These are phyloP conservation scores for Maudiozyma serrabonitensis DNA, from an alignment of 805 yeast species.

Conservation along the genomic window DNA sequence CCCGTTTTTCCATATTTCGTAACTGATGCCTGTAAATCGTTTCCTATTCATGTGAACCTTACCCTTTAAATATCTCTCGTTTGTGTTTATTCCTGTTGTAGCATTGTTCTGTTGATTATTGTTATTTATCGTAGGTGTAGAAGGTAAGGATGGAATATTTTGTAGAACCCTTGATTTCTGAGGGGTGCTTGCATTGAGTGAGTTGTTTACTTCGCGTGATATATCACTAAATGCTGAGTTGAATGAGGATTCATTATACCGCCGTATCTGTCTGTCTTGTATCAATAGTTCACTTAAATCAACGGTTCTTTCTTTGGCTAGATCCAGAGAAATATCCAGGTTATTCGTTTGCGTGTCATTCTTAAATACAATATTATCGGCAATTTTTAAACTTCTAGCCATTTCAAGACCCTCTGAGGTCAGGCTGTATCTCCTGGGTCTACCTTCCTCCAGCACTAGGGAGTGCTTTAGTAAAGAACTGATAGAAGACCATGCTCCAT, in stretches of 20 bases:
- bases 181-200: not conserved
- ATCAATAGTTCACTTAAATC: slow-evolving; percentile 13
- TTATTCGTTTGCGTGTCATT: slow-evolving; percentile 5
- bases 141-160: not conserved
- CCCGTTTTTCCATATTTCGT: slow-evolving; percentile 49
- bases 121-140: not conserved
- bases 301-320: slow-evolving; percentile 13
- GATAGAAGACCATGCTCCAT: slow-evolving; percentile 69
- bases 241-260: not conserved
- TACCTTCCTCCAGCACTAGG: slow-evolving; percentile 43
- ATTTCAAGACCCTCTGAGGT: slow-evolving; percentile 62
- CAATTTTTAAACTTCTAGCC: slow-evolving; percentile 46
- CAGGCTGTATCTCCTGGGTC: slow-evolving; percentile 50
- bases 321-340: not conserved
- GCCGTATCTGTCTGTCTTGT: not conserved
- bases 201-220: slow-evolving; percentile 8
- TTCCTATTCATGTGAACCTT: slow-evolving; percentile 9
- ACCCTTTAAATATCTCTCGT: not conserved
- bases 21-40: slow-evolving; percentile 18
- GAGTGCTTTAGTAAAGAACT: slow-evolving; percentile 54
- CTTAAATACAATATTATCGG: slow-evolving; percentile 33
- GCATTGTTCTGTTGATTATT: not conserved
- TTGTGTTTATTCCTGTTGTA: not conserved
- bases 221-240: slow-evolving; percentile 13
- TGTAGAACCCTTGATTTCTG: not conserved